A percentile compares a stretch with the other conserved stretches of the same genome.
phyloP scores from a whole-genome alignment of 257 asterid genomes.

The Penstemon newberryi region DNA sequence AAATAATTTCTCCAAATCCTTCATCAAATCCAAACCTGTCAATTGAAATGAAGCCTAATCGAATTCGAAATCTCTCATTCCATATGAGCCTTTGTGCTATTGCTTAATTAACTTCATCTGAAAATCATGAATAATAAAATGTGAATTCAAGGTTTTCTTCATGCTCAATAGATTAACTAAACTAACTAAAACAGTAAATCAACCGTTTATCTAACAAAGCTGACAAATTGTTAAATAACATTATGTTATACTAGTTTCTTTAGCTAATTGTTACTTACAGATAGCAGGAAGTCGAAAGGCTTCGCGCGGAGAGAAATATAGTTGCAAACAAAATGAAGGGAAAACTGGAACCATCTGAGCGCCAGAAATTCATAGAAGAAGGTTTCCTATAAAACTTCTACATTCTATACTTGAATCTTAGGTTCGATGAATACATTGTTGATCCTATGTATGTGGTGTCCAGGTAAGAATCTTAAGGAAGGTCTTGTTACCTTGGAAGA shows the following conservation, averaged over 20 bases:
- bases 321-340: slow-evolving; percentile 97
- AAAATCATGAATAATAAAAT: no score
- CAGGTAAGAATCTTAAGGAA: slow-evolving; percentile 87
- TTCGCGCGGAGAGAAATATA: slow-evolving; percentile 86
- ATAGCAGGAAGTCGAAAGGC: slow-evolving; percentile 97
- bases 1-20: no score
- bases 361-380: slow-evolving; percentile 89
- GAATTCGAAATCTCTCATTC: no score
- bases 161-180: neutral
- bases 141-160: neutral
- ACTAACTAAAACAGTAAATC: neutral
- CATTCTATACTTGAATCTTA: neutral
- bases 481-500: slow-evolving; percentile 77
- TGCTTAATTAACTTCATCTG: no score
- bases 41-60: no score
- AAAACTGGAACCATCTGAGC: slow-evolving; percentile 76
- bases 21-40: no score
- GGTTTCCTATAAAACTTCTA: slow-evolving; percentile 39
- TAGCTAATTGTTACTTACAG: slow-evolving; percentile 79
- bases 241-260: slow-evolving; percentile 34
- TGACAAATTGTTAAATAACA: neutral
- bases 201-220: neutral
- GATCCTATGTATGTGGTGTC: slow-evolving; percentile 23
- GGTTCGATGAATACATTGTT: slow-evolving; percentile 13
- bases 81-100: no score